These are phyloP conservation scores for Bruguiera parviflora DNA, from an alignment of 345 rosid genomes.

Conservation along the genomic window DNA sequence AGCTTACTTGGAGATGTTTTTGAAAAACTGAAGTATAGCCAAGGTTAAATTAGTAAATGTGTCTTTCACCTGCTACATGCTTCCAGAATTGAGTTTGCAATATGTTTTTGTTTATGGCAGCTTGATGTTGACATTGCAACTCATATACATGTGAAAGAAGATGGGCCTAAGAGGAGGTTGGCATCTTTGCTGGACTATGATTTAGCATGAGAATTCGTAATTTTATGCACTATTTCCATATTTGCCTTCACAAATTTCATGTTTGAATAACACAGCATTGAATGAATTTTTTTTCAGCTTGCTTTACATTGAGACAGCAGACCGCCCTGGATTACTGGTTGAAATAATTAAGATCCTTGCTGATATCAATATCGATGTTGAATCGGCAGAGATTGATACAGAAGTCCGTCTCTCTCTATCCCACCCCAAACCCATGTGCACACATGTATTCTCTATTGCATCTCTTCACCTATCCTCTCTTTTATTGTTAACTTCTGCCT, in stretches of 20 bases:
- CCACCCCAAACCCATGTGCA: background rate
- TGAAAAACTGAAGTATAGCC: no score
- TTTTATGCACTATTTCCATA: no score
- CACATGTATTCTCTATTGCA: background rate
- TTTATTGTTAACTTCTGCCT: slow-evolving; percentile 3
- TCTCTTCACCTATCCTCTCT: background rate
- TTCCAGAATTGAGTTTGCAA: background rate
- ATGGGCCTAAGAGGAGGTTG: slow-evolving; percentile 92
- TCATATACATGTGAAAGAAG: slow-evolving; percentile 63
- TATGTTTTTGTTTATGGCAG: slow-evolving; percentile 40
- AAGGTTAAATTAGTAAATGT: no score
- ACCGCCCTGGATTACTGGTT: slow-evolving; percentile 84
- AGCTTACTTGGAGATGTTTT: no score
- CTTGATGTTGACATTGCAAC: slow-evolving; percentile 90
- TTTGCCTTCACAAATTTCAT: no score
- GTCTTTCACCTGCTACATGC: no score
- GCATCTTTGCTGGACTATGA: slow-evolving; percentile 9
- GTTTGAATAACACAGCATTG: background rate
- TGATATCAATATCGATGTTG: slow-evolving; percentile 75
- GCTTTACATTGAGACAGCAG: slow-evolving; percentile 86
- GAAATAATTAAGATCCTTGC: slow-evolving; percentile 80
- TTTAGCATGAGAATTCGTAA: background rate
- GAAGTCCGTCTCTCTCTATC: slow-evolving; percentile 43
- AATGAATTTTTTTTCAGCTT: slow-evolving; percentile 42
- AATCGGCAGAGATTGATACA: slow-evolving; percentile 91